Evolutionary conservation across 176 grass and related monocot genomes (phyloP), one percentile per base, ranked within the genome.

Genomic region (Microstegium vimineum): DNA sequence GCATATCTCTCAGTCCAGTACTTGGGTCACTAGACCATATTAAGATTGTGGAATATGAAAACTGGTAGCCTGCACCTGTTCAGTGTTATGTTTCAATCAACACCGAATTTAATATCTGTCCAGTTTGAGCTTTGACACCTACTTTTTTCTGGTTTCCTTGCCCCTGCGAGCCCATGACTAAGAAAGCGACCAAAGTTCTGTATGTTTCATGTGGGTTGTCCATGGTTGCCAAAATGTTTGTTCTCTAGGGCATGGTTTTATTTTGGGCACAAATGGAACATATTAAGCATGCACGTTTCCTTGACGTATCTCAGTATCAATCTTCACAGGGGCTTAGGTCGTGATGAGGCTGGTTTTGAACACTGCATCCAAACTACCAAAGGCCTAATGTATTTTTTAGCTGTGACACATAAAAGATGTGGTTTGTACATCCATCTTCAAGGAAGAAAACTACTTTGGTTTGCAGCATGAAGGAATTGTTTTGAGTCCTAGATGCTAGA

Each of bases 1-100:
- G 57, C 46, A 75, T 36, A 66, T 18, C 34, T 15, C 15, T 72
- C 14, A n/a, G 42, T 79, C 57, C 57, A 56, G 30, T 49, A 56
- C 28, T 10, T 65, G 0, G 28, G 59, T 83, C 75, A 11, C 12
- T 83, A 73, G 57, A 71, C 64, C 6, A 49, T 84, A 60, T 23
- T 71, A 36, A 43, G 66, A 79, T 84, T 31, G 8, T 51, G 37
- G 73, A 84, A 77, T 38, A 0, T 63, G 73, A 42, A 28, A 82
- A 83, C 56, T 34, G 34, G 38, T 79, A 9, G 14, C 34, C 62
- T 40, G 69, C 74, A 68, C 37, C 20, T 47, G 75, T 79, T 73
- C 18, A 52, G 20, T 36, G 34, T 17, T 8, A 8, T 81, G 26
- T 43, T 72, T 88, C 35, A 31, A 4, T 13, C 20, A 63, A 52